Evolutionary conservation across 177 flowering plant species (phyloP), one percentile per base, ranked within the genome.

Genomic region (Vitis hybrid): DNA sequence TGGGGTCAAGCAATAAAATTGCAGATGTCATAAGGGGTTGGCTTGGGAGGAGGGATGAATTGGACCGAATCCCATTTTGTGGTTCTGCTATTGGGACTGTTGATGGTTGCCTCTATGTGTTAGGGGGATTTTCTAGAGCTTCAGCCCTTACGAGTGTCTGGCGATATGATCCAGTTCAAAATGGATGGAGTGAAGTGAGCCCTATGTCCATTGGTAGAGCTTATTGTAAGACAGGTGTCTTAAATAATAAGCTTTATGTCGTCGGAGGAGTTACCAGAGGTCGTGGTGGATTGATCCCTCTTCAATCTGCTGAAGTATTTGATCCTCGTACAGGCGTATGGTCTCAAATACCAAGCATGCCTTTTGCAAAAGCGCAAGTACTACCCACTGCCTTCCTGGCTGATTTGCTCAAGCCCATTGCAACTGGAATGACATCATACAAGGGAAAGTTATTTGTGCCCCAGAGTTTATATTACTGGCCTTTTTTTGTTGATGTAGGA

Each of bases 361-460:
- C 93, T 19, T 89, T 87, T 72, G 72, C 88, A 33, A 89, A 79
- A 76, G 92, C 93, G 64, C 90, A 86, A 72, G 69, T 83, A 49
- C 66, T 88, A 60, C 97, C 93, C 11, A 84, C 90, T 63, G 93
- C 89, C 18, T 83, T 89, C 68, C 70, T 91, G 61, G 85, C 91
- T 64, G 92, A 89, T 68, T 71, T 88, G 76, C 83, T 91, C 39
- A 89, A 91, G 81, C 97, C 97, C 7, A 91, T 91, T 68, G 97
- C 97, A n/a, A 91, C 97, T 15, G 93, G 97, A 56, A 86, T 89
- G 90, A 85, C 92, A 50, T 84, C 90, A 3, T 91, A 91, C 68
- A 75, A 78, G 65, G 93, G 92, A 68, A 89, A 76, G 77, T 66
- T 91, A 67, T 88, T 77, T 74, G 97, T 91, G 56, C 87, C 97